Evolutionary conservation across 768 basidiomycete genomes (phyloP), one percentile per base, ranked within the genome.

Genomic region (Pisolithus marmoratus): DNA sequence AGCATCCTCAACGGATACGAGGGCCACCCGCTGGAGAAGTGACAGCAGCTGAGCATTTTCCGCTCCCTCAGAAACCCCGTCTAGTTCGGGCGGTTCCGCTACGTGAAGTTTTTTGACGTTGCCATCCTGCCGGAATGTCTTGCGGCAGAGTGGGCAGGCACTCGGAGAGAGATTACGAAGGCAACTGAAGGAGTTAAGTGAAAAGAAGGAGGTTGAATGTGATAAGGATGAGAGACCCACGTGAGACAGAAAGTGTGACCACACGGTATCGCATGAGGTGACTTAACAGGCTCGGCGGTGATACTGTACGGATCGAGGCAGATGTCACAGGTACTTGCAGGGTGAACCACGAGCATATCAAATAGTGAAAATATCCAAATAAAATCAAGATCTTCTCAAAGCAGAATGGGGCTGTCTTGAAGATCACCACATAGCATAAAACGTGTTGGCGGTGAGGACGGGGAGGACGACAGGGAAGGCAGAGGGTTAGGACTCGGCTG

Each of bases 181-280:
- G 59, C 85, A 87, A 50, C 83, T 85, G 50, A 1, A 49, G n/a
- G n/a, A 12, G 20, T 48, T 42, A 27, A 41, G 15, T 11, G 26
- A 22, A 47, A 48, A 46, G 51, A 63, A 58, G 52, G 47, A 29
- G 14, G 48, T n/a, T n/a, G 49, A 26, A 45, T 53, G 27, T 48
- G 53, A 54, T 52, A 54, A 34, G 53, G 49, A 41, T 24, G 34
- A 41, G 29, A 54, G 45, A 76, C 84, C 63, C 62, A 87, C 86
- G 70, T 65, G 62, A 73, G 72, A 63, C 87, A 89, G 72, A 89
- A 88, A 36, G 86, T 77, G 66, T 89, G 85, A 37, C 87, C 87
- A 60, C 87, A 90, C 27, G 82, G 77, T 55, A 90, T 87, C 12
- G 80, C 83, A 64, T 85, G 80, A 5, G 86, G 87, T 44, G 78